Conservation (phyloP, 495 filamentous ascomycete genomes). For the Endocarpon pusillum region DNA sequence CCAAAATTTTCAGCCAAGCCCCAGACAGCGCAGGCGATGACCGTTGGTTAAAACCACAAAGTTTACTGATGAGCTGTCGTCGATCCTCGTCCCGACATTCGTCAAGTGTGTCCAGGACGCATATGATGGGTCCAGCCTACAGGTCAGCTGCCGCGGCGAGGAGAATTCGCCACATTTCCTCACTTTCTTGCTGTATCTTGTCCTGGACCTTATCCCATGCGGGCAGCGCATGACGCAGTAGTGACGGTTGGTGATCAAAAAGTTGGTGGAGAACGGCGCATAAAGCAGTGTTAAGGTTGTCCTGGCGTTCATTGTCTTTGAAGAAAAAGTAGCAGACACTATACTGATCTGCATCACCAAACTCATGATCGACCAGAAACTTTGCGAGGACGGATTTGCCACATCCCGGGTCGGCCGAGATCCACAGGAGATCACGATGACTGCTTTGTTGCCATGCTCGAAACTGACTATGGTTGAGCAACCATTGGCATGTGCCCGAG, state of each 20-base stretch:
- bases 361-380: constrained; percentile 23
- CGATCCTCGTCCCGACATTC: constrained; percentile 13
- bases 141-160: constrained; percentile 13
- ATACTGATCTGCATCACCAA: constrained; percentile 3
- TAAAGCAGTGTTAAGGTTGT: constrained; percentile 9
- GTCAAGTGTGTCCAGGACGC: constrained; percentile 32
- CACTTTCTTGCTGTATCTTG: constrained; percentile 1
- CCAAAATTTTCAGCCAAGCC: constrained; percentile 24
- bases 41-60: background rate
- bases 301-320: constrained; percentile 14
- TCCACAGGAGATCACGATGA: constrained; percentile 28
- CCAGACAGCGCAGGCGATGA: background rate
- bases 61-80: constrained; percentile 6
- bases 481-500: constrained; percentile 23
- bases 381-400: constrained; percentile 36
- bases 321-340: constrained; percentile 23
- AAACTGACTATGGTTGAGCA: constrained; percentile 12
- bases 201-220: constrained; percentile 5
- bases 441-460: constrained; percentile 10
- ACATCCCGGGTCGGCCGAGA: constrained; percentile 37
- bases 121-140: constrained; percentile 27
- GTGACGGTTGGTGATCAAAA: constrained; percentile 4
- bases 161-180: constrained; percentile 26
- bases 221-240: constrained; percentile 5
- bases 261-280: constrained; percentile 17